These are phyloP conservation scores for Gloeopeniophorella convolvens DNA, from an alignment of 768 basidiomycete genomes.

Conservation along the genomic window DNA sequence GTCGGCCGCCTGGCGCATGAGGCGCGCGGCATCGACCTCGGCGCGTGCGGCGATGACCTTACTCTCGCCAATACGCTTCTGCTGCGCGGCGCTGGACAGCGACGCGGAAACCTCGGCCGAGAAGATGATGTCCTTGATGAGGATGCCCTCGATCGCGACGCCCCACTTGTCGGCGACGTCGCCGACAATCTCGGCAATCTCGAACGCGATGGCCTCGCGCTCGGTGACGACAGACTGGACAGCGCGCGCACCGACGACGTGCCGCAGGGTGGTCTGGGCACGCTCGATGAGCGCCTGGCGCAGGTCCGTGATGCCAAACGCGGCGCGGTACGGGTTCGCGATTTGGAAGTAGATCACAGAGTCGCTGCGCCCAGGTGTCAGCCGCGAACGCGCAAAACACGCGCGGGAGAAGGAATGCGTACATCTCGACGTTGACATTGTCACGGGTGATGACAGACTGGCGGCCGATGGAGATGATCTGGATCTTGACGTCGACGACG, in stretches of 20 bases:
- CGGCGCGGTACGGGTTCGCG: conserved; percentile 84
- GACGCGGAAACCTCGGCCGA: conserved; percentile 84
- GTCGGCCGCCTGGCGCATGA: conserved; percentile 97
- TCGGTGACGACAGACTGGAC: conserved; percentile 97
- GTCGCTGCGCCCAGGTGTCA: conserved; percentile 53
- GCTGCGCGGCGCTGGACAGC: conserved; percentile 91
- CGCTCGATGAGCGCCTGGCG: conserved; percentile 79
- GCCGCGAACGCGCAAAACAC: conserved; percentile 8
- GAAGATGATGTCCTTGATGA: conserved; percentile 95
- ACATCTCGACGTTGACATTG: conserved; percentile 95
- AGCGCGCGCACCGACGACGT: conserved; percentile 90
- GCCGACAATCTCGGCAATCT: conserved; percentile 94
- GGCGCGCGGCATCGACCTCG: conserved; percentile 88
- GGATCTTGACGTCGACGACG: conserved; percentile 92
- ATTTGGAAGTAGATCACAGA: conserved; percentile 94
- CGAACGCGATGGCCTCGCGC: conserved; percentile 92
- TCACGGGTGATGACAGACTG: conserved; percentile 92
- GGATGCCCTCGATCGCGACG: conserved; percentile 92
- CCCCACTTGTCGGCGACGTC: conserved; percentile 95
- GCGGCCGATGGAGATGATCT: conserved; percentile 81
- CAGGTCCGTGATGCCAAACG: conserved; percentile 88
- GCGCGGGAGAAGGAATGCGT: conserved; percentile 25
- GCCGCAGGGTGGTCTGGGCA: conserved; percentile 92
- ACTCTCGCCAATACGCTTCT: conserved; percentile 93
- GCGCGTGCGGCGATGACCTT: conserved; percentile 96